phyloP scores from a whole-genome alignment of 495 filamentous ascomycete genomes.

The Penicillium salamii region DNA sequence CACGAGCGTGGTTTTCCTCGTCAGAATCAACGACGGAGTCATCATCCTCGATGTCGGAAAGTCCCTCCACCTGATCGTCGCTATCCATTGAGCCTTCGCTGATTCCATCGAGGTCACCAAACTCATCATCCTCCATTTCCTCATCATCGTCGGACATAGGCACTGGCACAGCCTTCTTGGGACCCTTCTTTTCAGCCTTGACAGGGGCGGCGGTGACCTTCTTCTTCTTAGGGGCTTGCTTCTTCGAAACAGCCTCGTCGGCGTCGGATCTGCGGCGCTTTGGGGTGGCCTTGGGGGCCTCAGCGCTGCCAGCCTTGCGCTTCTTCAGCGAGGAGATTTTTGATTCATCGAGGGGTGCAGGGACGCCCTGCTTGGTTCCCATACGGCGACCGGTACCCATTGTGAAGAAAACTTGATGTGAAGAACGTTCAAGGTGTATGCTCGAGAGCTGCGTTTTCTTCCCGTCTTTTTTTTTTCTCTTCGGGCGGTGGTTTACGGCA shows the following conservation, averaged over 20 bases:
- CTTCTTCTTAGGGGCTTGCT: slow-evolving; percentile 13
- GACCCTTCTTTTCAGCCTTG: slow-evolving; percentile 29
- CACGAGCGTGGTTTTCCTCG: slow-evolving; percentile 50
- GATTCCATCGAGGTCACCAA: slow-evolving; percentile 51
- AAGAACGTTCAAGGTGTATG: slow-evolving; percentile 12
- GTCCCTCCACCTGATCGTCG: slow-evolving; percentile 47
- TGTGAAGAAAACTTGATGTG: slow-evolving; percentile 34
- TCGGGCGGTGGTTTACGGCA: slow-evolving; percentile 34
- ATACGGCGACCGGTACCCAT: slow-evolving; percentile 93
- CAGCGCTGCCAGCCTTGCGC: slow-evolving; percentile 64
- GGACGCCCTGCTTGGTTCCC: slow-evolving; percentile 84
- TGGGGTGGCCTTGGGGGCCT: slow-evolving; percentile 39
- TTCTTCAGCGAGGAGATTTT: slow-evolving; percentile 71
- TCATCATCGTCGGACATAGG: slow-evolving; percentile 48
- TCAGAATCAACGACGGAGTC: slow-evolving; percentile 74
- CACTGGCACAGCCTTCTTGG: slow-evolving; percentile 40
- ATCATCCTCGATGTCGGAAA: slow-evolving; percentile 56
- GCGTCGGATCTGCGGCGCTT: slow-evolving; percentile 61
- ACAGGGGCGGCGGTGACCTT: slow-evolving; percentile 8
- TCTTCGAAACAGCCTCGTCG: slow-evolving; percentile 30
- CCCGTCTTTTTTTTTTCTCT: slow-evolving; percentile 30
- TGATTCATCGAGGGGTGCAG: slow-evolving; percentile 75
- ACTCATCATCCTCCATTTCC: slow-evolving; percentile 42
- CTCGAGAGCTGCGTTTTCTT: slow-evolving; percentile 22
- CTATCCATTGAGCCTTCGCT: slow-evolving; percentile 50